A percentile compares a stretch with the other conserved stretches of the same genome.
These are phyloP conservation scores for Stevia rebaudiana DNA, from an alignment of 140 eudicot genomes.

Conservation along the genomic window DNA sequence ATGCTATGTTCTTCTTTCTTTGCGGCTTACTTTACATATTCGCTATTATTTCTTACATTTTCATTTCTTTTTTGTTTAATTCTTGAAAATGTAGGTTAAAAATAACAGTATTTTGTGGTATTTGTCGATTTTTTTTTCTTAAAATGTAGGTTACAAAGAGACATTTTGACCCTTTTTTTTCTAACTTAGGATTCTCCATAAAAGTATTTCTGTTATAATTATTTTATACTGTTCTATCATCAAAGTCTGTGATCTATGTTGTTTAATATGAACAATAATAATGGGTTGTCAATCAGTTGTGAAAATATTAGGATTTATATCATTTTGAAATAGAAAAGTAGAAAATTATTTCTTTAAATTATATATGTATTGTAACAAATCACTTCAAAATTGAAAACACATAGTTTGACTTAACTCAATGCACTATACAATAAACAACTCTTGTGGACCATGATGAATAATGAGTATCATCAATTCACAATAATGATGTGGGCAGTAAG, in stretches of 20 bases:
- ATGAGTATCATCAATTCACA: not conserved
- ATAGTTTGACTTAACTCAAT: slow-evolving; percentile 1
- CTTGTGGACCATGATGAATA: slow-evolving; percentile 16
- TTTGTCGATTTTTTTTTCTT: not conserved
- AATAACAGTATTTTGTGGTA: not conserved
- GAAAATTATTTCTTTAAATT: too few relatives aligned
- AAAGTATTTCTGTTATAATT: not conserved
- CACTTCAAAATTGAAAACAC: not conserved
- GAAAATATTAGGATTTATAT: not conserved
- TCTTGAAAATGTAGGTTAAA: slow-evolving; percentile 19
- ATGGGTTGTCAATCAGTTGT: not conserved
- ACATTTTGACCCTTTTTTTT: not conserved
- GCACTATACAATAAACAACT: slow-evolving; percentile 6
- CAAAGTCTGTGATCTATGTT: not conserved
- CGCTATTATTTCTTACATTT: not conserved
- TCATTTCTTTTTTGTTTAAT: not conserved
- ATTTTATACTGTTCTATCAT: slow-evolving; percentile 3
- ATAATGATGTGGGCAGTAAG: slow-evolving; percentile 20
- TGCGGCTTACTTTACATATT: not conserved
- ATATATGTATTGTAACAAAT: not conserved
- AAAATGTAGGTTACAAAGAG: too few relatives aligned
- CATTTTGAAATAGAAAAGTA: slow-evolving; percentile 15
- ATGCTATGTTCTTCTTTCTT: slow-evolving; percentile 17
- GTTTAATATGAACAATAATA: slow-evolving; percentile 2
- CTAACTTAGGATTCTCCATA: slow-evolving; percentile 23